Evolutionary conservation across 2,329 filamentous ascomycete genomes (phyloP), one percentile per base, ranked within the genome.

Genomic region (Ceratocystis harringtonii): DNA sequence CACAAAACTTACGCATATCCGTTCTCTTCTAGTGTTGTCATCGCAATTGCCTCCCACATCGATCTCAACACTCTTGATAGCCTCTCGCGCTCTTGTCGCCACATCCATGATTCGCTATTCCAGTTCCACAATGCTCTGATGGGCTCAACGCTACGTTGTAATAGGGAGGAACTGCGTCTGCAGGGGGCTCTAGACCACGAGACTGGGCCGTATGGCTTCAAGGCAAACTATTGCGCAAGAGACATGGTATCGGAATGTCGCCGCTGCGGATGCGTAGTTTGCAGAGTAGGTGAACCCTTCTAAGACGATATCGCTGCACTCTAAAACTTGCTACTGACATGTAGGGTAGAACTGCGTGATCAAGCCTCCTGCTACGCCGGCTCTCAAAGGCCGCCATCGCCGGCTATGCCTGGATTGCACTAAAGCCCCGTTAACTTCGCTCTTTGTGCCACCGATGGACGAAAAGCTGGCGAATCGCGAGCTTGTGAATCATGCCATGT

Each of bases 61-160:
- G 92, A 97, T 73, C 82, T 96, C 62, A 96, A 92, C 74, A 87
- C 89, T 15, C 83, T 96, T 71, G 87, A 95, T 74, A 85, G 87
- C 69, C 83, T 97, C 22, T 89, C 92, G 63, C 84, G 83, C 65
- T 91, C 90, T 65, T 95, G 90, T 74, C 88, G 87, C 63, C 85
- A 89, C 72, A 84, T 95, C 69, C 89, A 89, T 70, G 80, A 81
- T 66, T 89, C 86, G 69, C 81, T 97, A 28, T 78, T 95, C 55
- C 89, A 91, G 70, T 92, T 89, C 75, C 87, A 90, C 71, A 80
- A 78, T 62, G 84, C 88, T 69, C 81, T 96, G 19, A 79, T 94
- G 63, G 79, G 79, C 45, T 85, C 87, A 68, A 92, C 90, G 1
- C 79, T 96, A 62, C 90, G 85, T 68, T 96, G 92, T 77, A 80